Conservation (phyloP, 2,329 filamentous ascomycete species). For the Basipetospora sp. region DNA sequence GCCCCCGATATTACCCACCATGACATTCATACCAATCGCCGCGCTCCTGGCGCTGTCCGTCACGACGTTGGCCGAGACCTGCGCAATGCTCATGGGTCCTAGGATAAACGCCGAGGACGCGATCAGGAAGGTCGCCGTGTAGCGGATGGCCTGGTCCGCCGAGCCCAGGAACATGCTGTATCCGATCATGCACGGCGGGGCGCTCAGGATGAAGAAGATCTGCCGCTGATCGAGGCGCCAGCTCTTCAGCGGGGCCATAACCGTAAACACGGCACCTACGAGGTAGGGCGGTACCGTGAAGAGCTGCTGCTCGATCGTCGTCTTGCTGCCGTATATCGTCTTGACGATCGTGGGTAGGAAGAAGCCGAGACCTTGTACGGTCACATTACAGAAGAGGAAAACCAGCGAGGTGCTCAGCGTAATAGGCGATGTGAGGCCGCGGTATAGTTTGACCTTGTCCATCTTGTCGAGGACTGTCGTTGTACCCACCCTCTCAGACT, state of each 20-base stretch:
- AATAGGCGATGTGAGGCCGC: conserved; percentile 31
- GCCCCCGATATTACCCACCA: conserved; percentile 61
- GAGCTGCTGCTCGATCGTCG: conserved; percentile 48
- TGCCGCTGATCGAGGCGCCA: conserved; percentile 44
- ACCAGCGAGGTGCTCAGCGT: conserved; percentile 34
- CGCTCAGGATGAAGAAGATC: conserved; percentile 42
- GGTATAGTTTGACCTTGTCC: conserved; percentile 42
- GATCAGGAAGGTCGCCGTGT: conserved; percentile 54
- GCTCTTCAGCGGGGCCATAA: conserved; percentile 42
- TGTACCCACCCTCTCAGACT: conserved; percentile 38
- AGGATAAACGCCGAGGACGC: conserved; percentile 46
- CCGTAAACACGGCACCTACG: conserved; percentile 46
- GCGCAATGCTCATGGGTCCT: conserved; percentile 50
- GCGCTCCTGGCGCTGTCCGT: conserved; percentile 51
- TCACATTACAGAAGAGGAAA: conserved; percentile 54
- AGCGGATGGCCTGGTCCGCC: conserved; percentile 35
- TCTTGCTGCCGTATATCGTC: conserved; percentile 48
- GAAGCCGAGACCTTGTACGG: conserved; percentile 57
- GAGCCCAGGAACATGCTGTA: conserved; percentile 55
- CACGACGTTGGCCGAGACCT: conserved; percentile 53
- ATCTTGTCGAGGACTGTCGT: conserved; percentile 46
- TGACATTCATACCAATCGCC: conserved; percentile 40
- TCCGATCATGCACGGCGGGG: conserved; percentile 41
- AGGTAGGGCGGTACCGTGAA: conserved; percentile 56
- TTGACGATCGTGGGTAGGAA: conserved; percentile 57